phyloP scores from a whole-genome alignment of 495 filamentous ascomycete genomes.

The Platismatia glauca region DNA sequence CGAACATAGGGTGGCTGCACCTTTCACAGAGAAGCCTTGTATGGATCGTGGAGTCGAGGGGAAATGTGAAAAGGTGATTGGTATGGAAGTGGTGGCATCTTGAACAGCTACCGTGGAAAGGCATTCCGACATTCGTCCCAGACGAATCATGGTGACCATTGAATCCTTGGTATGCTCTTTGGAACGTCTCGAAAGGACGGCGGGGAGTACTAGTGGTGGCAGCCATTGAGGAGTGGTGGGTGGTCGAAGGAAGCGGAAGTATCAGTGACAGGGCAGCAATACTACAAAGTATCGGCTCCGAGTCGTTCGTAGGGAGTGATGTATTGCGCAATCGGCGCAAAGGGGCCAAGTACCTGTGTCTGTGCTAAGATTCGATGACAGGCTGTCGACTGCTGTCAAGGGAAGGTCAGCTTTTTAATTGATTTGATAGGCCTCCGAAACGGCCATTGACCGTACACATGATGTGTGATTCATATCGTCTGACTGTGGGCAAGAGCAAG shows the following conservation, averaged over 20 bases:
- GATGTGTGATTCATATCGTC: background rate
- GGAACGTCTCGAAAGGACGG: background rate
- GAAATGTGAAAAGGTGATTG: background rate
- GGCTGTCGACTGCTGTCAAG: background rate
- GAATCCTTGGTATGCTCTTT: background rate
- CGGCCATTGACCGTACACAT: background rate
- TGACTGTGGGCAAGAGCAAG: background rate
- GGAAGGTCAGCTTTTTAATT: background rate
- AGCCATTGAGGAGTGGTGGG: background rate
- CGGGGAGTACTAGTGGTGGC: background rate
- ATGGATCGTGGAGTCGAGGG: constrained; percentile 1
- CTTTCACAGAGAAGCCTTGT: constrained; percentile 6
- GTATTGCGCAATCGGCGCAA: background rate
- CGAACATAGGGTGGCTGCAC: constrained; percentile 13
- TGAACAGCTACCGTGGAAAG: constrained; percentile 12
- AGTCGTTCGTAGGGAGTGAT: background rate
- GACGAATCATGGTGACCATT: background rate
- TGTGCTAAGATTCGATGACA: background rate
- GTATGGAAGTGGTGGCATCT: constrained; percentile 17
- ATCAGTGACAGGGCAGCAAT: background rate
- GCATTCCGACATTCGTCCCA: background rate
- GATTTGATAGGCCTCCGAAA: background rate
- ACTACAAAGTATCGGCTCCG: background rate
- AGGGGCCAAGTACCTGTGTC: background rate
- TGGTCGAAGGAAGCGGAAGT: background rate